Percentiles rank a stretch among this genome's conserved stretches.
Conservation (phyloP, 108 stramenopile species). For the Skeletonema grethae region DNA sequence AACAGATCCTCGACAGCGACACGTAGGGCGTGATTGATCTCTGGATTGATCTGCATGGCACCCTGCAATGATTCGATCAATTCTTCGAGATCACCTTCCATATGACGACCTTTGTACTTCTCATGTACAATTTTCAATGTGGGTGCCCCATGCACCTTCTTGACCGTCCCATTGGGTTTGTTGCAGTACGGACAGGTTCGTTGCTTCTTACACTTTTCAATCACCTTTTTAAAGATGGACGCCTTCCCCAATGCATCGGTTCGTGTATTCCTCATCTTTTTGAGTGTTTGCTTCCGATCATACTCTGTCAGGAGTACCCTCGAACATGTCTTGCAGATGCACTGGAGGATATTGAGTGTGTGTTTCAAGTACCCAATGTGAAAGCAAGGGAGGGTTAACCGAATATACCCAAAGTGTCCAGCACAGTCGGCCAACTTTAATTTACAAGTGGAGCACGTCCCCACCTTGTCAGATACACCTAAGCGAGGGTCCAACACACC, state of each 20-base stretch:
- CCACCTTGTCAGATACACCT: constrained; percentile 92
- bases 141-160: constrained; percentile 92
- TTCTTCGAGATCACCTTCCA: constrained; percentile 74
- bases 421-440: constrained; percentile 92
- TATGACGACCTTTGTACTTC: constrained; percentile 76
- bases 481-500: constrained; percentile 94
- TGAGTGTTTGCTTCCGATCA: constrained; percentile 64
- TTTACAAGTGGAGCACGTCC: constrained; percentile 93
- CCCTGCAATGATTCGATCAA: constrained; percentile 56
- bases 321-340: constrained; percentile 98
- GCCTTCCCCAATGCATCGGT: constrained; percentile 82
- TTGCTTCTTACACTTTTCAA: constrained; percentile 93
- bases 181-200: constrained; percentile 88
- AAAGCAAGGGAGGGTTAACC: constrained; percentile 95
- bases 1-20: constrained; percentile 77
- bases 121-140: constrained; percentile 96
- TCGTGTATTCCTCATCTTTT: constrained; percentile 80
- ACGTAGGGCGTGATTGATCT: constrained; percentile 53
- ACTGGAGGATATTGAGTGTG: constrained; percentile 89
- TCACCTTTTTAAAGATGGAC: constrained; percentile 80
- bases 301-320: constrained; percentile 81
- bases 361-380: constrained; percentile 98
- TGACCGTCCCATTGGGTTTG: constrained; percentile 91
- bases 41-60: constrained; percentile 78
- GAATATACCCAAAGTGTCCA: constrained; percentile 96